Evolutionary conservation across 148 eudicot genomes (phyloP).

Genomic region (Amaranthus hypochondriacus): DNA sequence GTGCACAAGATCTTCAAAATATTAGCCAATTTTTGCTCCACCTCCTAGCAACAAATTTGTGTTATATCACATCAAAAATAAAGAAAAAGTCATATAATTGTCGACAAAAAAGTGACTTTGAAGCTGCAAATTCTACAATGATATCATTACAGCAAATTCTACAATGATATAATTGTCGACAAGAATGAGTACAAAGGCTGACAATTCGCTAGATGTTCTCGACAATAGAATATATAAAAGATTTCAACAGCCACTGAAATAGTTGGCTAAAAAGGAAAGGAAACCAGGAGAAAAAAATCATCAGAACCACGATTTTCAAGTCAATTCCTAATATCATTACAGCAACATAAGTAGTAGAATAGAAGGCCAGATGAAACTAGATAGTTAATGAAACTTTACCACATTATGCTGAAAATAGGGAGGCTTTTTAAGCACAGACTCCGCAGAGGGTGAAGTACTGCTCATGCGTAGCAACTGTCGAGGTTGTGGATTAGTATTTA

Average conservation of each 20-base stretch:
- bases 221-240: too few relatives aligned
- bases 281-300: neutral
- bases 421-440: constrained; percentile 67
- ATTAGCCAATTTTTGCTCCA: too few relatives aligned
- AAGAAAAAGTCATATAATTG: too few relatives aligned
- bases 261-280: neutral
- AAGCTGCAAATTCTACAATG: too few relatives aligned
- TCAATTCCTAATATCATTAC: neutral
- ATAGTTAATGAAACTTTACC: constrained; percentile 38
- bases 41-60: too few relatives aligned
- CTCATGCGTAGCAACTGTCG: constrained; percentile 59
- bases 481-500: constrained; percentile 47
- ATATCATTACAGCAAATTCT: too few relatives aligned
- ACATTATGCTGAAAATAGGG: constrained; percentile 40
- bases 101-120: too few relatives aligned
- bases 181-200: too few relatives aligned
- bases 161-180: too few relatives aligned
- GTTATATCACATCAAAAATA: too few relatives aligned
- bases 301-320: neutral
- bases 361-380: neutral
- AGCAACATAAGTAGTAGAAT: neutral
- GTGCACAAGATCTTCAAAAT: too few relatives aligned
- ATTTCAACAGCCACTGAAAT: neutral
- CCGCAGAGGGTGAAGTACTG: constrained; percentile 87
- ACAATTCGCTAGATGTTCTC: too few relatives aligned